These are phyloP conservation scores for Primulina tabacum DNA, from an alignment of 257 asterid genomes.

Conservation along the genomic window DNA sequence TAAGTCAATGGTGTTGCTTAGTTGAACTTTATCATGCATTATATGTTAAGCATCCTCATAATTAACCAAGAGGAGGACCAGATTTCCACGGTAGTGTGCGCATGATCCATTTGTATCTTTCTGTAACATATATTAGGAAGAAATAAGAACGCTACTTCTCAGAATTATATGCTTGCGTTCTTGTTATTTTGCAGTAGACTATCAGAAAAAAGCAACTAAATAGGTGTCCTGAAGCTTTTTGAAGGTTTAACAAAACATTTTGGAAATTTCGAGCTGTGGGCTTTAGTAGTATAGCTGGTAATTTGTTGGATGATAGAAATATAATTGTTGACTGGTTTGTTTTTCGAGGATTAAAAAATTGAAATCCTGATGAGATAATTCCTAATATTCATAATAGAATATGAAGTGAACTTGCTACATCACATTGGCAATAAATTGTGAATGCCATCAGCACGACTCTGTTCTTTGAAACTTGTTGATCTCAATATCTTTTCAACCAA, in stretches of 20 bases:
- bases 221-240: constrained; percentile 1
- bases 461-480: neutral
- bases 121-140: neutral
- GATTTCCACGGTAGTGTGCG: neutral
- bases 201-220: neutral
- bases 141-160: neutral
- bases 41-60: neutral
- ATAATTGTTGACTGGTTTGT: neutral
- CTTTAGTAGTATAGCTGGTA: neutral
- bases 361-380: neutral
- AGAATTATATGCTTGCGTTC: neutral
- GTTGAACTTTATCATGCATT: neutral
- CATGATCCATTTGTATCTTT: neutral
- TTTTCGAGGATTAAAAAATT: too few species aligned
- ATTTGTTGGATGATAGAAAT: neutral
- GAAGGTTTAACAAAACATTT: neutral
- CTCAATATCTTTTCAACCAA: neutral
- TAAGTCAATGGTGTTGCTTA: neutral
- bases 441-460: neutral
- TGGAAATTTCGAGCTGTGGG: neutral
- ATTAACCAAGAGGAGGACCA: neutral
- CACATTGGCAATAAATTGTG: neutral
- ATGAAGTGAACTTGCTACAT: neutral
- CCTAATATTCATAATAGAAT: neutral
- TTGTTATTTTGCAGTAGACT: neutral